A percentile compares a stretch with the other conserved stretches of the same genome.
Evolutionary conservation across 169 alveolate species (phyloP).

Genomic region (Plasmodium inui): DNA sequence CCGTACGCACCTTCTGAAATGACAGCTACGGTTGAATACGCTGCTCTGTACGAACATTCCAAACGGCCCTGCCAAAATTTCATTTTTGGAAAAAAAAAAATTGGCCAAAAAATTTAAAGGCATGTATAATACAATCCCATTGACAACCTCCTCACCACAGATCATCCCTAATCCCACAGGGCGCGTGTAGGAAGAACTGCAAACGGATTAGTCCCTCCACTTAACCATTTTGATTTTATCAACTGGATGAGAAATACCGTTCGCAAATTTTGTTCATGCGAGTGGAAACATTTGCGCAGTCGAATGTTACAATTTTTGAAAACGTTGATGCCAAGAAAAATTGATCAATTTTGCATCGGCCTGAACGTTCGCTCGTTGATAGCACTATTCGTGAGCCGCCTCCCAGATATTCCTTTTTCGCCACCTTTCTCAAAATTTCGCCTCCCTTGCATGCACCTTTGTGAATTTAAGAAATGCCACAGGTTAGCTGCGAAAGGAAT

Average conservation of each 20-base stretch:
- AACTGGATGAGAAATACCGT: background rate
- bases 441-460: background rate
- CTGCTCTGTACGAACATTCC: background rate
- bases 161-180: background rate
- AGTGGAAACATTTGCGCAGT: background rate
- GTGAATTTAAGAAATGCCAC: background rate
- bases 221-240: background rate
- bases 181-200: background rate
- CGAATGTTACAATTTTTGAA: background rate
- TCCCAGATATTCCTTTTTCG: background rate
- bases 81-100: background rate
- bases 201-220: background rate
- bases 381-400: background rate
- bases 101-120: background rate
- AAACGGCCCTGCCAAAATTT: background rate
- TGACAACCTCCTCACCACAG: background rate
- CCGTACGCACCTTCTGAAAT: background rate
- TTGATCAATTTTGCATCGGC: background rate
- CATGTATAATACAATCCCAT: background rate
- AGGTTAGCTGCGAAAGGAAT: background rate
- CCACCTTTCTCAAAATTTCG: background rate
- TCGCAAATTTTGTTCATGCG: background rate
- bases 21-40: background rate
- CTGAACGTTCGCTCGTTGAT: background rate
- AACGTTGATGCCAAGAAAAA: background rate